Percentiles rank a stretch among this genome's conserved stretches.
phyloP scores from a whole-genome alignment of 1,139 yeast species.

The Protomyces arabidopsidicola region DNA sequence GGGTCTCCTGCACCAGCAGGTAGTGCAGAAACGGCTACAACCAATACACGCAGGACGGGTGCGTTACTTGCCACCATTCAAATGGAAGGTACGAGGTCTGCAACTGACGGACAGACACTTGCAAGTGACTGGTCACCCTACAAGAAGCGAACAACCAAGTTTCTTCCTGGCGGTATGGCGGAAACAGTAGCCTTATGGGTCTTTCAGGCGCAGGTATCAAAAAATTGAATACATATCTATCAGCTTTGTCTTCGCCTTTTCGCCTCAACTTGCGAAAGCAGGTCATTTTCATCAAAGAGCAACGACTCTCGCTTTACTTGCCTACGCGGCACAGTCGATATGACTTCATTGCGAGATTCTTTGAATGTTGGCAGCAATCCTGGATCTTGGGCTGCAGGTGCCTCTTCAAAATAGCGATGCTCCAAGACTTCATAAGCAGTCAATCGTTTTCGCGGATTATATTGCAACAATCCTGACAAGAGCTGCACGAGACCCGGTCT shows the following conservation, averaged over 20 bases:
- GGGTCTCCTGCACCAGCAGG: not conserved
- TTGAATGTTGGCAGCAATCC: constrained; percentile 33
- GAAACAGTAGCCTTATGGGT: constrained; percentile 22
- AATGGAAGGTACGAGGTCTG: not conserved
- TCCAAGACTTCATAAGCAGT: constrained; percentile 70
- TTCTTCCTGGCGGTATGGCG: constrained; percentile 25
- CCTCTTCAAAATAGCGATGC: constrained; percentile 69
- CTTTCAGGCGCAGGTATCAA: constrained; percentile 3
- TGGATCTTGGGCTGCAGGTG: constrained; percentile 43
- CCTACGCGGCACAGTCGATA: constrained; percentile 26
- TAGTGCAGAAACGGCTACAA: not conserved
- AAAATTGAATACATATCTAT: not conserved
- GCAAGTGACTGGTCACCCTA: constrained; percentile 18
- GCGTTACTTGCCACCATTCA: not conserved
- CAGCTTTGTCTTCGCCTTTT: not conserved
- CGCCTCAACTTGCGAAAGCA: not conserved
- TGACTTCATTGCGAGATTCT: constrained; percentile 10
- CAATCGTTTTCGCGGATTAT: constrained; percentile 76
- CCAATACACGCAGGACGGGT: not conserved
- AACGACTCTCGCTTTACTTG: not conserved
- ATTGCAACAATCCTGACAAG: constrained; percentile 59
- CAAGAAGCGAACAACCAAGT: constrained; percentile 9
- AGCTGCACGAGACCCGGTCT: constrained; percentile 46
- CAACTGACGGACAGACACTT: not conserved
- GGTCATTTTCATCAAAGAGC: not conserved